Evolutionary conservation across 805 yeast species (phyloP).

Genomic region (Torulaspora quercuum): DNA sequence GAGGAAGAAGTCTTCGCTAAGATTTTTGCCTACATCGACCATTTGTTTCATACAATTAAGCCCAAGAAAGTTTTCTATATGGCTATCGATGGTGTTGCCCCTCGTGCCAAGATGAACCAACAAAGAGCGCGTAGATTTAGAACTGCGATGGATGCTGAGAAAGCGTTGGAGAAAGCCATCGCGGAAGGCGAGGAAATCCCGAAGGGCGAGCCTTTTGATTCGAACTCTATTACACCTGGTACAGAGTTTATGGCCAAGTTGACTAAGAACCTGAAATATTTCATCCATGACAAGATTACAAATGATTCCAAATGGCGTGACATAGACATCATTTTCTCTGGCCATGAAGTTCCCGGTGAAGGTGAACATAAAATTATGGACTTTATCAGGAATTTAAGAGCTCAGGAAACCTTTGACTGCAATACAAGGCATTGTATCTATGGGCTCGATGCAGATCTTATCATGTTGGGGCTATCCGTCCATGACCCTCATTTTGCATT

Average conservation of each 20-base stretch:
- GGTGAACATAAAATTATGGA: slow-evolving; percentile 98
- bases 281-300: slow-evolving; percentile 80
- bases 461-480: slow-evolving; percentile 84
- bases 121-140: slow-evolving; percentile 95
- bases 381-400: slow-evolving; percentile 72
- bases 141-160: slow-evolving; percentile 90
- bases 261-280: slow-evolving; percentile 77
- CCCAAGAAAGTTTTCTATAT: slow-evolving; percentile 85
- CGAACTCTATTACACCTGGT: slow-evolving; percentile 94
- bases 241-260: slow-evolving; percentile 93
- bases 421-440: slow-evolving; percentile 90
- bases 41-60: slow-evolving; percentile 78
- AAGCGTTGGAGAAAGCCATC: slow-evolving; percentile 67
- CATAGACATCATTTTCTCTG: slow-evolving; percentile 73
- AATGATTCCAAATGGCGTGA: slow-evolving; percentile 85
- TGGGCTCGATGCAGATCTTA: slow-evolving; percentile 94
- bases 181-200: slow-evolving; percentile 72
- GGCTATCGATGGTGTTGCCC: slow-evolving; percentile 99
- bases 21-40: slow-evolving; percentile 93
- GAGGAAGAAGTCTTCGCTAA: slow-evolving; percentile 91
- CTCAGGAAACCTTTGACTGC: slow-evolving; percentile 69
- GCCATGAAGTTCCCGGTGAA: slow-evolving; percentile 97
- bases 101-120: slow-evolving; percentile 97
- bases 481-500: slow-evolving; percentile 96
- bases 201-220: slow-evolving; percentile 76